Conservation (phyloP, 2,329 filamentous ascomycete species). For the Pezicula rhizophila region DNA sequence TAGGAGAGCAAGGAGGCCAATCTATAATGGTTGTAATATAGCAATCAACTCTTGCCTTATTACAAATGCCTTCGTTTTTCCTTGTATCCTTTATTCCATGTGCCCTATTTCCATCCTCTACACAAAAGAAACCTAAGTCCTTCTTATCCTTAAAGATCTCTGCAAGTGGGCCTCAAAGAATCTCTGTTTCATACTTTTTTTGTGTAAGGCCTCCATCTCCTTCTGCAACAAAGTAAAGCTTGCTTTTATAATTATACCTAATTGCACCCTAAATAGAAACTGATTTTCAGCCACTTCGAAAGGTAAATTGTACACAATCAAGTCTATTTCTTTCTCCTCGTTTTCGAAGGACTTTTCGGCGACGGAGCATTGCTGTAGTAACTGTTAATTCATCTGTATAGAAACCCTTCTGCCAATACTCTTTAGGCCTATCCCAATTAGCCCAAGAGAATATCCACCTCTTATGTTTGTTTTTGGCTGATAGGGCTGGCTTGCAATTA, state of each 20-base stretch:
- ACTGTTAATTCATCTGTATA: conserved; percentile 3
- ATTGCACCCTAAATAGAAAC: conserved; percentile 8
- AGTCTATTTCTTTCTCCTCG: conserved; percentile 5
- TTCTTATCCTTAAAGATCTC: too few relatives aligned
- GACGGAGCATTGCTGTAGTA: conserved; percentile 4
- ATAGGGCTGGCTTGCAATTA: conserved; percentile 7
- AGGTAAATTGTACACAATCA: conserved; percentile 11
- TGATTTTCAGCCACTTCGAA: conserved; percentile 4
- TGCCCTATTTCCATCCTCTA: too few relatives aligned
- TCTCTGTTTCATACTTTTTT: conserved; percentile 10
- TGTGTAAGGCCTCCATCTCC: conserved; percentile 7
- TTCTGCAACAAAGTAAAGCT: conserved; percentile 5
- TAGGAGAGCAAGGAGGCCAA: too few relatives aligned
- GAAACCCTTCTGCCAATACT: conserved; percentile 2
- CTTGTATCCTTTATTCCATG: too few relatives aligned
- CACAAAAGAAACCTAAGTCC: too few relatives aligned
- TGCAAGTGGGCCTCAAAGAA: conserved; percentile 1
- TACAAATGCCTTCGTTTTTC: too few relatives aligned
- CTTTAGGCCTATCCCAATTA: conserved; percentile 6
- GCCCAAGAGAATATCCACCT: conserved; percentile 8
- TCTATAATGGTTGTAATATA: too few relatives aligned
- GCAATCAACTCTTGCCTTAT: too few relatives aligned
- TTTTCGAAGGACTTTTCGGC: conserved; percentile 4
- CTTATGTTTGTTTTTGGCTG: conserved; percentile 1
- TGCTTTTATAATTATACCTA: conserved; percentile 10